Conservation (phyloP, 768 basidiomycete species). For the Pisolithus orientalis region DNA sequence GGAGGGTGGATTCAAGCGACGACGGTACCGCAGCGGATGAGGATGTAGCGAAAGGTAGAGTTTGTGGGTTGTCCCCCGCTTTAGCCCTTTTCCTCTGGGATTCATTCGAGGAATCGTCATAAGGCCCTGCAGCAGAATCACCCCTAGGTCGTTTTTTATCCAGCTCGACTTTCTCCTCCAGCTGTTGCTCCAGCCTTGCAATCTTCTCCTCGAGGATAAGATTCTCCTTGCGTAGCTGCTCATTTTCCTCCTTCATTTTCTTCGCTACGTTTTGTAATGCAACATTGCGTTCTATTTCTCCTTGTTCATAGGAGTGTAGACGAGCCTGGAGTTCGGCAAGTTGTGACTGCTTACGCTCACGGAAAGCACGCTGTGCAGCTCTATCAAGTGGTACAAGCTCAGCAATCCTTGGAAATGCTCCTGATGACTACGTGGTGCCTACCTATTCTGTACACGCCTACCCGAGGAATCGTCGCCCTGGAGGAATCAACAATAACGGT, state of each 20-base stretch:
- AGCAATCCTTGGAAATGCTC: conserved; percentile 2
- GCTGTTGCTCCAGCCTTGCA: conserved; percentile 35
- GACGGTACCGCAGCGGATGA: conserved; percentile 47
- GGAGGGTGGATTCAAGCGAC: conserved; percentile 38
- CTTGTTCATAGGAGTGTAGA: conserved; percentile 79
- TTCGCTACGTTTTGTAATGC: conserved; percentile 80
- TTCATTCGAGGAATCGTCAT: conserved; percentile 16
- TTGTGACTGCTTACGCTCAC: conserved; percentile 85
- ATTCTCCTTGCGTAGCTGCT: conserved; percentile 66
- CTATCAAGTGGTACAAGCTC: conserved; percentile 31
- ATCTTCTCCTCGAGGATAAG: conserved; percentile 47
- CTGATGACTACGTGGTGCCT: conserved; percentile 5
- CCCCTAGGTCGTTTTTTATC: conserved; percentile 59
- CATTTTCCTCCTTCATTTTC: conserved; percentile 83
- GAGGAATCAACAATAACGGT: not conserved
- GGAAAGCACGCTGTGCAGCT: conserved; percentile 84
- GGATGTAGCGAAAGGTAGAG: conserved; percentile 16
- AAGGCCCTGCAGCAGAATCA: conserved; percentile 35
- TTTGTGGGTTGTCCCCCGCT: conserved; percentile 21
- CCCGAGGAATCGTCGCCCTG: conserved; percentile 49
- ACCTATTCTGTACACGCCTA: conserved; percentile 76
- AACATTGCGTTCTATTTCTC: conserved; percentile 84
- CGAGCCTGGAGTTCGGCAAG: conserved; percentile 84
- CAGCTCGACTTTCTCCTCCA: conserved; percentile 21
- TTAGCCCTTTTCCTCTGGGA: conserved; percentile 34